Percentiles rank a stretch among this genome's conserved stretches.
These are phyloP conservation scores for Uromyces viciae-fabae DNA, from an alignment of 1,284 basidiomycete species.

Conservation along the genomic window DNA sequence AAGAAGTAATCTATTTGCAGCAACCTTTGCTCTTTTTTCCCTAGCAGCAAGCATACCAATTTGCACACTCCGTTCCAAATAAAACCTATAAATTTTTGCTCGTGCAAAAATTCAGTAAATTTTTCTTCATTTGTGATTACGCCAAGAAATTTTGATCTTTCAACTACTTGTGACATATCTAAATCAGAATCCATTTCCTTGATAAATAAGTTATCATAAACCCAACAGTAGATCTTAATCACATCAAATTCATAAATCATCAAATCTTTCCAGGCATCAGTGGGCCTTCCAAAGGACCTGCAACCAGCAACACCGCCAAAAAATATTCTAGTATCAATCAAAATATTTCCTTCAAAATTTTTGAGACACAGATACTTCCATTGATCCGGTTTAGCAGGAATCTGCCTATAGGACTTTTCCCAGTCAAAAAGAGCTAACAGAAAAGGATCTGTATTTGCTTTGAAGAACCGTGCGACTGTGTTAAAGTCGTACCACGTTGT, in stretches of 20 bases:
- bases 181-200: neutral
- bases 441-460: neutral
- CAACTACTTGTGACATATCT: neutral
- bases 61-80: neutral
- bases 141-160: neutral
- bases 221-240: neutral
- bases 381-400: neutral
- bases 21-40: neutral
- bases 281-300: neutral
- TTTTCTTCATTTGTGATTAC: neutral
- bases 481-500: conserved; percentile 15
- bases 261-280: conserved; percentile 13
- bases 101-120: neutral
- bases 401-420: too few species aligned
- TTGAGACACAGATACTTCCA: neutral
- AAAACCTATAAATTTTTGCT: conserved; percentile 1
- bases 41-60: neutral
- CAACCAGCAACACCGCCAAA: neutral
- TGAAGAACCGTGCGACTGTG: neutral
- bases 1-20: neutral
- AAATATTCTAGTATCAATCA: too few species aligned
- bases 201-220: neutral
- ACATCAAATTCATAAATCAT: neutral
- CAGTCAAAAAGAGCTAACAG: neutral
- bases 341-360: neutral